A percentile compares a stretch with the other conserved stretches of the same genome.
These are phyloP conservation scores for Marchantia polymorpha DNA, from an alignment of 225 moss, liverwort and hornwort species.

Conservation along the genomic window DNA sequence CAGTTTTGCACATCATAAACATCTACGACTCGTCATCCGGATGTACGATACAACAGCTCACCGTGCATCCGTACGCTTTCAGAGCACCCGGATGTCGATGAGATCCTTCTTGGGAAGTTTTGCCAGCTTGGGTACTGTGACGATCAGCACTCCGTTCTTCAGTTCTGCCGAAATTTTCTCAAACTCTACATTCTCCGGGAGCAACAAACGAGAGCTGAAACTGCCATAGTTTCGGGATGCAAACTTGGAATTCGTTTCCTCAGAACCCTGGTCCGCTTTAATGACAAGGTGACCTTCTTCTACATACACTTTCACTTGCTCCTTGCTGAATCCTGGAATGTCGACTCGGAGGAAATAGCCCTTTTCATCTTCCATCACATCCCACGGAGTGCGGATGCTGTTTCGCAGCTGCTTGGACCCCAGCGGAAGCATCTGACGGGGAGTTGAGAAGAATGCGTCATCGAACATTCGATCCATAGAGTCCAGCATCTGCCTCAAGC, in stretches of 20 bases:
- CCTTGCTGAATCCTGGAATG: slow-evolving; percentile 24
- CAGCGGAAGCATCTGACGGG: neutral
- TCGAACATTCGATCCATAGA: slow-evolving; percentile 21
- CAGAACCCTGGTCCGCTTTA: neutral
- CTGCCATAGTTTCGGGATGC: neutral
- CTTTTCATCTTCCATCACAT: slow-evolving; percentile 18
- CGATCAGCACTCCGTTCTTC: slow-evolving; percentile 24
- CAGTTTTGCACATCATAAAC: too few relatives aligned
- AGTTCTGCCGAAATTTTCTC: slow-evolving; percentile 15
- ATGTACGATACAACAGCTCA: neutral
- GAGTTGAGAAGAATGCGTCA: neutral
- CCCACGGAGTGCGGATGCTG: slow-evolving; percentile 21
- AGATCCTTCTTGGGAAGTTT: slow-evolving; percentile 4
- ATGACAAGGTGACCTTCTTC: slow-evolving; percentile 23
- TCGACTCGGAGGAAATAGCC: slow-evolving; percentile 17
- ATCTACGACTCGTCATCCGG: too few relatives aligned
- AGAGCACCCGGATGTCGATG: slow-evolving; percentile 6
- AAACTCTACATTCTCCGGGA: slow-evolving; percentile 24
- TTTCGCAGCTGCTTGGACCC: neutral
- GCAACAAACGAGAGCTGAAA: slow-evolving; percentile 6
- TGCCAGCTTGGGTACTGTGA: slow-evolving; percentile 14
- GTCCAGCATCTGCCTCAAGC: slow-evolving; percentile 23
- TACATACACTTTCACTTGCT: slow-evolving; percentile 23
- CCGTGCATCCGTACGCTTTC: too few relatives aligned
- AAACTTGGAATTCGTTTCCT: slow-evolving; percentile 11